Evolutionary conservation across 345 rosid genomes (phyloP), one percentile per base, ranked within the genome.

Genomic region (Melastoma malabathricum): DNA sequence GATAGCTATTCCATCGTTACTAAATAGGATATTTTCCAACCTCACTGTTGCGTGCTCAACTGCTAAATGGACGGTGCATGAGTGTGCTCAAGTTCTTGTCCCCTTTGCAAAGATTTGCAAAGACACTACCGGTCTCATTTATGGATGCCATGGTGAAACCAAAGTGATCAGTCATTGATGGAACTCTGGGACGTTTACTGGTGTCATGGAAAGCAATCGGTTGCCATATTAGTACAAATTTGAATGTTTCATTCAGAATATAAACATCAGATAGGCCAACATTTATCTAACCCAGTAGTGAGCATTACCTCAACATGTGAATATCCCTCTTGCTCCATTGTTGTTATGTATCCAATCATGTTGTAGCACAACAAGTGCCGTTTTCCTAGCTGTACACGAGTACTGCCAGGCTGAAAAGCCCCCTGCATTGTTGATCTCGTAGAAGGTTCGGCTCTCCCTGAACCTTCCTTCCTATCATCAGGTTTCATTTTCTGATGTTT

Each of bases 191-290:
- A 63, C 98, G 93, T 65, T 74, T 79, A 55, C 96, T 74, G 43
- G 98, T 92, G 57, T 92, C 98, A 73, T 92, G 98, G 69, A 92
- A 92, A 71, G 87, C 95, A 44, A 82, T 81, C 98, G 87, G 82
- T 51, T 68, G 54, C 47, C 61, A 61, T 18, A 51, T 58, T 13
- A 18, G 45, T n/a, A 27, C 47, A 39, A 19, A 46, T 46, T 18
- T 57, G 4, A 1, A 34, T 47, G 29, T 22, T 50, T 17, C 39
- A 16, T 1, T 13, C 29, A 19, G 0, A 9, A 6, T 16, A 46
- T 19, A 55, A 19, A 43, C 8, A 18, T 13, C 10, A 18, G 9
- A 19, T 41, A 7, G 16, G 6, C 18, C 23, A 18, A 41, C 13
- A 17, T 44, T 55, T 16, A 4, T 12, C 3, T 16, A 2, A 34